Evolutionary conservation across 129 eudicot genomes (phyloP), one percentile per base, ranked within the genome.

Genomic region (Apium graveolens): DNA sequence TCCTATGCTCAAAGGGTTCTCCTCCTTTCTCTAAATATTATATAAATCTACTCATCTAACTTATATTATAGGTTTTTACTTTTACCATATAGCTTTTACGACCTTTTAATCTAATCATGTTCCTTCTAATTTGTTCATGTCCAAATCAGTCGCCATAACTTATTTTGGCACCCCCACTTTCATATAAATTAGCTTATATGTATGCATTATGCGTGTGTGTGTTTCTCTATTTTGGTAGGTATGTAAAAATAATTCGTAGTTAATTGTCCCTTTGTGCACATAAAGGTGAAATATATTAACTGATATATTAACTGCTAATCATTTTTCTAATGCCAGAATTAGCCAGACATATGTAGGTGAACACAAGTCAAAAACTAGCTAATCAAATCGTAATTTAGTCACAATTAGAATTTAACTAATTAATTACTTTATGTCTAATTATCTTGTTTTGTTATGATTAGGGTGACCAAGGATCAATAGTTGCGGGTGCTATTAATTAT

Each of bases 391-490:
- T 18, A 49, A 49, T 18, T 55, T 24, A 24, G 3, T 24, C 2
- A 32, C 2, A 31, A 12, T 65, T 11, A 35, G n/a, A n/a, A n/a
- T n/a, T n/a, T 70, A 2, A 29, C 21, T 34, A 37, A 20, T 35
- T 37, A 38, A 1, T 1, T 38, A 37, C 11, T 7, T 70, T 18
- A 70, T 14, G 3, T 37, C 9, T 2, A 57, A 24, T 24, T 63
- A 7, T 32, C 6, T 10, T 77, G 53, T 37, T 5, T 49, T 24
- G 7, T 31, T 69, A 24, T 66, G 11, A 10, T 9, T 57, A 85
- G 91, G 90, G 90, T 53, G 90, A 87, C 77, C 91, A 87, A 82
- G 88, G 86, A 78, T 87, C 91, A 82, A 87, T 87, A 43, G 88
- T 87, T 1, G 91, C 86, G n/a, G 91, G 88, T 11, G 88, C 91